These are phyloP conservation scores for Irpex lacteus DNA, from an alignment of 1,284 basidiomycete genomes.

Conservation along the genomic window DNA sequence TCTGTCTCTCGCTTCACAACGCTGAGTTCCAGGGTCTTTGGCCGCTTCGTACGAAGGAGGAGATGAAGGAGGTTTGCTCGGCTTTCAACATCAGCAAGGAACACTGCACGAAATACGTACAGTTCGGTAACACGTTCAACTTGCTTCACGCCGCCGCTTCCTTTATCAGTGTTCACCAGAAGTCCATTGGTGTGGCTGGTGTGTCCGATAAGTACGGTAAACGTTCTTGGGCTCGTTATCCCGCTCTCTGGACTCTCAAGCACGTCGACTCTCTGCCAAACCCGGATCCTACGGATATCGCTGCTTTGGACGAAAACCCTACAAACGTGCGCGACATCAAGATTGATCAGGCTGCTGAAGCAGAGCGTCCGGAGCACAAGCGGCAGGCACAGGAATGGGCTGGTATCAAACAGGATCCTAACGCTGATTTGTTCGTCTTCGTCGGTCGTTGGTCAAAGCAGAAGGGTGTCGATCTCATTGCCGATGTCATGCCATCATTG, in stretches of 20 bases:
- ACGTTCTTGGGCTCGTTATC: constrained; percentile 92
- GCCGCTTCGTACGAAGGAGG: constrained; percentile 93
- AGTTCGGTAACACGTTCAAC: constrained; percentile 96
- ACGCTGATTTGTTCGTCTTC: constrained; percentile 89
- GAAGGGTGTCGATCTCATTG: constrained; percentile 93
- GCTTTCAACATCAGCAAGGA: constrained; percentile 96
- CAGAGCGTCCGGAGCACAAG: constrained; percentile 84
- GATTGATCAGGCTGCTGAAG: constrained; percentile 81
- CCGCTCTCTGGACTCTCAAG: constrained; percentile 90
- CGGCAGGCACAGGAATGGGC: constrained; percentile 94
- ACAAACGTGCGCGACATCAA: constrained; percentile 70
- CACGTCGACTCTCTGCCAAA: constrained; percentile 93
- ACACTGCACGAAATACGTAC: constrained; percentile 91
- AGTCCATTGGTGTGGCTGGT: constrained; percentile 89
- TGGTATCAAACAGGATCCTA: constrained; percentile 83
- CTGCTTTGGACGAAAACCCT: constrained; percentile 81
- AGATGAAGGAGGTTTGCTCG: constrained; percentile 96
- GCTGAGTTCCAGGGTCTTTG: constrained; percentile 95
- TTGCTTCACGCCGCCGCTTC: constrained; percentile 88
- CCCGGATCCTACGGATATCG: constrained; percentile 91
- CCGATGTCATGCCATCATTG: constrained; percentile 88
- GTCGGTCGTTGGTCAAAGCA: constrained; percentile 97
- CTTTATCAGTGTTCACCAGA: constrained; percentile 90
- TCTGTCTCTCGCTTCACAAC: constrained; percentile 92
- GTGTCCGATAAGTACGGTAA: constrained; percentile 96